Evolutionary conservation across 257 asterid species (phyloP).

Genomic region (Solanum verrucosum): DNA sequence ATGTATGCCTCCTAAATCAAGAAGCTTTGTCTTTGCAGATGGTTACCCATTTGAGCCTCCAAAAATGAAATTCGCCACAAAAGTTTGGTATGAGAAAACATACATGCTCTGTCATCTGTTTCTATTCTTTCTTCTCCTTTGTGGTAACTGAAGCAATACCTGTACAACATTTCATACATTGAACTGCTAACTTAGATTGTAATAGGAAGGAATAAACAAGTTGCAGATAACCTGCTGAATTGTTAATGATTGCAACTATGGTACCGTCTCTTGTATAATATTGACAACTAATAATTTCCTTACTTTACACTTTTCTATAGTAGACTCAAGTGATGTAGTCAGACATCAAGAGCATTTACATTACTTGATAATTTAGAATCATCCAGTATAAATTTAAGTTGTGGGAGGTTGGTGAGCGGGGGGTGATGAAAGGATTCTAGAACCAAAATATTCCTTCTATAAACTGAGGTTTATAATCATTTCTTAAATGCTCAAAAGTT

Average conservation of each 20-base stretch:
- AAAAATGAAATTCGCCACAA: constrained; percentile 77
- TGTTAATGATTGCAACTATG: neutral
- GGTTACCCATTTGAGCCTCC: constrained; percentile 99
- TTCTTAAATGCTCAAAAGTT: neutral
- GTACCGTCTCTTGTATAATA: neutral
- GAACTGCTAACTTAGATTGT: neutral
- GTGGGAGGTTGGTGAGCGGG: neutral
- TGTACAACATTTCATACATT: neutral
- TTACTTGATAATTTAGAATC: neutral
- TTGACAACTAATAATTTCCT: neutral
- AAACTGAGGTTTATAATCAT: neutral
- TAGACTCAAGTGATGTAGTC: neutral
- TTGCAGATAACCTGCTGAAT: neutral
- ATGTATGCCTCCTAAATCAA: neutral
- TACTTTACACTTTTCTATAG: neutral
- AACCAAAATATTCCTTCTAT: neutral
- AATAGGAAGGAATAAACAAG: neutral
- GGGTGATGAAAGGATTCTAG: neutral
- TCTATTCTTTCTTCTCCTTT: neutral
- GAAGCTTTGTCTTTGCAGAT: constrained; percentile 42
- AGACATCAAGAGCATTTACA: neutral
- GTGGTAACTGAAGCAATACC: neutral
- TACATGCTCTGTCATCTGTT: neutral
- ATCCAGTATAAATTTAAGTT: neutral
- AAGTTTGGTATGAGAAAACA: constrained; percentile 77